Evolutionary conservation across 2,329 filamentous ascomycete genomes (phyloP), one percentile per base, ranked within the genome.

Genomic region (Diaporthe helianthi): DNA sequence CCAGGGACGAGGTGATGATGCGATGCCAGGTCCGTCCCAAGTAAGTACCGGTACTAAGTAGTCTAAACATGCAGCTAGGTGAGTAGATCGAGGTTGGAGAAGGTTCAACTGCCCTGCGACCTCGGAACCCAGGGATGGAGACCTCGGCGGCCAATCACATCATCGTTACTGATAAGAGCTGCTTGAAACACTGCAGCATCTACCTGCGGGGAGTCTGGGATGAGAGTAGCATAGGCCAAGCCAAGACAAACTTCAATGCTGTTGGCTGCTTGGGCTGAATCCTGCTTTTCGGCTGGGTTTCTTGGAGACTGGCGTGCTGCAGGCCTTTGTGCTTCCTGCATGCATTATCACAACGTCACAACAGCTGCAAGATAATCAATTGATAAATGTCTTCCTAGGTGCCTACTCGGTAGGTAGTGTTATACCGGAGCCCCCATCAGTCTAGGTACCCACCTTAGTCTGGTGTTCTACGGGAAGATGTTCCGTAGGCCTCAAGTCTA

Each of bases 131-230:
- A 44, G 41, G 29, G 41, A 10, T 24, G 41, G 29, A 33, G 44
- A 49, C 8, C 13, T 19, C 9, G 8, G 13, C 19, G 58, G 58
- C 58, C 58, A 63, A 63, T 63, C 58, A 63, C 7, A 24, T 49
- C 19, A 8, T 49, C 7, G n/a, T 49, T 13, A 36, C 58, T 49
- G 58, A 63, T 63, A 63, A 63, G 58, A 19, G 15, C 36, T 41
- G 15, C 24, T 12, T 44, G 36, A 58, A 41, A 12, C 33, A 13
- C 53, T n/a, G 5, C 24, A 24, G 33, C 7, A 3, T 8, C 33
- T 33, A 19, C 17, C 17, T 10, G 2, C 38, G 38, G 55, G 24
- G 17, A 60, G 10, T 33, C 31, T 46, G 24, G 26, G 2, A 24
- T 55, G 12, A 19, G 13, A 22, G n/a, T n/a, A 46, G 8, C 19